Evolutionary conservation across 2,329 filamentous ascomycete genomes (phyloP).

Genomic region (Claviceps africana): DNA sequence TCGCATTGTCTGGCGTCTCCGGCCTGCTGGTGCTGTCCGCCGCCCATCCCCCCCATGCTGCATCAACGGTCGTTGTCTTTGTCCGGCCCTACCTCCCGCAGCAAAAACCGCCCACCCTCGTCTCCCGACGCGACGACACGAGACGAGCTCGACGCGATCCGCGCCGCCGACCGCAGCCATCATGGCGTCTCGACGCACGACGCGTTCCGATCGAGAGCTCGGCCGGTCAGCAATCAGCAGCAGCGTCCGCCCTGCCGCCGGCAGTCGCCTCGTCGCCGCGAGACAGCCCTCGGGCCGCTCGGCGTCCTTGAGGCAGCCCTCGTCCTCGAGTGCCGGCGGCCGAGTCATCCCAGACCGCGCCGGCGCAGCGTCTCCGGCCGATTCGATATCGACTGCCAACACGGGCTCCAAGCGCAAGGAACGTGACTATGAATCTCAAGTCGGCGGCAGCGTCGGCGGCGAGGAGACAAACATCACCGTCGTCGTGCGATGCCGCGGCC

Average conservation of each 20-base stretch:
- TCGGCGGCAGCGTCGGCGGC: constrained; percentile 19
- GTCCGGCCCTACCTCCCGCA: neutral
- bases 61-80: neutral
- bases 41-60: neutral
- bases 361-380: constrained; percentile 40
- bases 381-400: constrained; percentile 41
- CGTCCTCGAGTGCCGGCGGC: neutral
- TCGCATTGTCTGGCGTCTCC: neutral
- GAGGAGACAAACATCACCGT: constrained; percentile 97
- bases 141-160: neutral
- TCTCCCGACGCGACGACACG: neutral
- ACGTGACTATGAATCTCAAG: constrained; percentile 60
- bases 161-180: constrained; percentile 1
- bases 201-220: constrained; percentile 7
- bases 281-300: constrained; percentile 3
- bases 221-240: constrained; percentile 4
- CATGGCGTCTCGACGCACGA: constrained; percentile 7
- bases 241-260: constrained; percentile 1
- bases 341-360: constrained; percentile 4
- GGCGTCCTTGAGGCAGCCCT: constrained; percentile 3
- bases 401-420: constrained; percentile 70
- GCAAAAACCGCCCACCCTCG: neutral
- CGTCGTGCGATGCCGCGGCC: constrained; percentile 83
- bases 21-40: neutral
- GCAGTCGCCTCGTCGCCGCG: constrained; percentile 1